Evolutionary conservation across 305 asterid genomes (phyloP).

Genomic region (Galium porrigens): DNA sequence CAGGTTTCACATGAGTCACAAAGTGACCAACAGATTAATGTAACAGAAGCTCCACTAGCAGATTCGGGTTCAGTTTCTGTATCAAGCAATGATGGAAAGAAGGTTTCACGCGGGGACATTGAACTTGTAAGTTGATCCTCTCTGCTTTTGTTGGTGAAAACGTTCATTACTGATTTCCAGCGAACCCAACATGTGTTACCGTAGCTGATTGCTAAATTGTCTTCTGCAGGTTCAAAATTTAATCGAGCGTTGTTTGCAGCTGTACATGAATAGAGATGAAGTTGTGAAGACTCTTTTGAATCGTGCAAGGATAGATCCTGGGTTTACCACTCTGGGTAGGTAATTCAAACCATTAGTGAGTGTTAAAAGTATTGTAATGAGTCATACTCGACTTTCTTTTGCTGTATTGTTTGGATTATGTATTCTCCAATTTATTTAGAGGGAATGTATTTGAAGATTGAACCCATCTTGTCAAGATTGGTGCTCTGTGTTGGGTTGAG

Average conservation of each 20-base stretch:
- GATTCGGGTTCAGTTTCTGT: conserved; percentile 76
- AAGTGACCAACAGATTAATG: conserved; percentile 41
- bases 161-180: neutral
- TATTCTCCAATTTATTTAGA: neutral
- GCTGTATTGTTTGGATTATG: neutral
- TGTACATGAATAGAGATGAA: conserved; percentile 86
- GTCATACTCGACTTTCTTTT: neutral
- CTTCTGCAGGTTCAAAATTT: conserved; percentile 67
- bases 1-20: conserved; percentile 50
- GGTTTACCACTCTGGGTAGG: conserved; percentile 83
- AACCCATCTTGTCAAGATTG: neutral
- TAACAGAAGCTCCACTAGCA: conserved; percentile 49
- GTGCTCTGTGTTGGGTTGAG: neutral
- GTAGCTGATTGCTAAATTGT: conserved; percentile 2
- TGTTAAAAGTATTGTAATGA: neutral
- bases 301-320: conserved; percentile 98
- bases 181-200: neutral
- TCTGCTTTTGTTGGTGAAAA: conserved; percentile 4
- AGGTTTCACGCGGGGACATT: conserved; percentile 84
- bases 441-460: neutral
- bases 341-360: conserved; percentile 8
- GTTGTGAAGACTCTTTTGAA: conserved; percentile 78
- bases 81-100: conserved; percentile 61
- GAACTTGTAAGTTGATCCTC: conserved; percentile 49
- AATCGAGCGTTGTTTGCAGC: conserved; percentile 76